phyloP scores from a whole-genome alignment of 2,329 filamentous ascomycete genomes.

The Alternaria sp. region DNA sequence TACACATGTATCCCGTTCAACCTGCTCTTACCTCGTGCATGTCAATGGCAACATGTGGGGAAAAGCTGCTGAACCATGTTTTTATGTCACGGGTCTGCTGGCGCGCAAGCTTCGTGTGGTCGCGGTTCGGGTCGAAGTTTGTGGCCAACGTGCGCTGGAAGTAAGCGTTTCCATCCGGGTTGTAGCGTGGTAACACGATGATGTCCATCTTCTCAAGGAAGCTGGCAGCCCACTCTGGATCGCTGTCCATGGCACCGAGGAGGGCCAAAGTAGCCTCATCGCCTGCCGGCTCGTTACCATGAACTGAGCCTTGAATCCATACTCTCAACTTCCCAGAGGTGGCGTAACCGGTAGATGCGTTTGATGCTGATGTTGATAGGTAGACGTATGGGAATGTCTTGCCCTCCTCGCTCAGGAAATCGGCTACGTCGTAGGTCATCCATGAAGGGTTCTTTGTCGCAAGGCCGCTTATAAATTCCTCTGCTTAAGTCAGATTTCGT shows the following conservation, averaged over 20 bases:
- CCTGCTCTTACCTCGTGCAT: slow-evolving; percentile 36
- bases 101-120: slow-evolving; percentile 48
- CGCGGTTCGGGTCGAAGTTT: slow-evolving; percentile 51
- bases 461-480: slow-evolving; percentile 37
- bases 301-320: slow-evolving; percentile 49
- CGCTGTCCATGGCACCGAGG: slow-evolving; percentile 46
- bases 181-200: slow-evolving; percentile 47
- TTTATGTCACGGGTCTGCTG: slow-evolving; percentile 49
- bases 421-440: slow-evolving; percentile 38
- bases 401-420: slow-evolving; percentile 47
- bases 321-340: slow-evolving; percentile 42
- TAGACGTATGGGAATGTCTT: slow-evolving; percentile 43
- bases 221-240: slow-evolving; percentile 41
- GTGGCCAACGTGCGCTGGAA: slow-evolving; percentile 48
- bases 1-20: not conserved
- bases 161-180: slow-evolving; percentile 48
- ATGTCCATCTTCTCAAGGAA: slow-evolving; percentile 48
- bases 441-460: slow-evolving; percentile 44
- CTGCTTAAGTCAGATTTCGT: slow-evolving; percentile 2
- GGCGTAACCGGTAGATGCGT: slow-evolving; percentile 6
- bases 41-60: slow-evolving; percentile 48
- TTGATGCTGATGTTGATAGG: slow-evolving; percentile 29
- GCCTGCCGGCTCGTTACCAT: slow-evolving; percentile 51
- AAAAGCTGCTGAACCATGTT: slow-evolving; percentile 39
- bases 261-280: slow-evolving; percentile 47